Evolutionary conservation across 192 early-diverging fungal species (phyloP).

Genomic region (Backusella morwellensis): DNA sequence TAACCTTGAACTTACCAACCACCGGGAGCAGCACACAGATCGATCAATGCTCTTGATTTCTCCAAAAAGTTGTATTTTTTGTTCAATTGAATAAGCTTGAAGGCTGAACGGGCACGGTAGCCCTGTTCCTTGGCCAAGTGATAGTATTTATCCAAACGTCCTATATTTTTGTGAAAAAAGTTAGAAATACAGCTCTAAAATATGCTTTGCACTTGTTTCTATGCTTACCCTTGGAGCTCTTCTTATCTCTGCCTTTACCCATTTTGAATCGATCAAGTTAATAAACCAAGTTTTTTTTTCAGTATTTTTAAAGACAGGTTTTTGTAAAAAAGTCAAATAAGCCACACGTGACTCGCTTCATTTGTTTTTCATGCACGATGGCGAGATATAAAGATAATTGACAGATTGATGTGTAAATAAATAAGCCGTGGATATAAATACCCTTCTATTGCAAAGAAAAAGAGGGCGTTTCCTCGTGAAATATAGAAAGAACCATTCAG

Average conservation of each 20-base stretch:
- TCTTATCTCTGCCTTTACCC: conserved; percentile 40
- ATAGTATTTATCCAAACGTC: conserved; percentile 99
- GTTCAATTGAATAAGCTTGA: conserved; percentile 99
- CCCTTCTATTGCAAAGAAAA: too few relatives aligned
- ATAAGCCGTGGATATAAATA: too few relatives aligned
- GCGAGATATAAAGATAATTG: background rate
- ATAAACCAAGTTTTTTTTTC: background rate
- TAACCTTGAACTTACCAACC: conserved; percentile 65
- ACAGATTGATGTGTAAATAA: background rate
- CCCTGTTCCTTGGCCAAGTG: conserved; percentile 99
- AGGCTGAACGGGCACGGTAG: conserved; percentile 97
- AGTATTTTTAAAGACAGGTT: background rate
- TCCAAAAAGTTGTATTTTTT: conserved; percentile 98
- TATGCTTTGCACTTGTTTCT: background rate
- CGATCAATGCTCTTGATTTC: conserved; percentile 83
- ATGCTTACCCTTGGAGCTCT: conserved; percentile 34
- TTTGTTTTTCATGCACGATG: background rate
- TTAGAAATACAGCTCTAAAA: background rate
- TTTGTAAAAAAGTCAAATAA: conserved; percentile 9
- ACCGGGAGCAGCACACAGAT: conserved; percentile 98
- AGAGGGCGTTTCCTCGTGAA: too few relatives aligned
- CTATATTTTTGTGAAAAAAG: conserved; percentile 46
- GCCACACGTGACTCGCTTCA: conserved; percentile 3
- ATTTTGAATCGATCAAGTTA: conserved; percentile 12
- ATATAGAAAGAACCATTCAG: too few relatives aligned